phyloP scores from a whole-genome alignment of 73 alveolate species.

The Stentor coeruleus region DNA sequence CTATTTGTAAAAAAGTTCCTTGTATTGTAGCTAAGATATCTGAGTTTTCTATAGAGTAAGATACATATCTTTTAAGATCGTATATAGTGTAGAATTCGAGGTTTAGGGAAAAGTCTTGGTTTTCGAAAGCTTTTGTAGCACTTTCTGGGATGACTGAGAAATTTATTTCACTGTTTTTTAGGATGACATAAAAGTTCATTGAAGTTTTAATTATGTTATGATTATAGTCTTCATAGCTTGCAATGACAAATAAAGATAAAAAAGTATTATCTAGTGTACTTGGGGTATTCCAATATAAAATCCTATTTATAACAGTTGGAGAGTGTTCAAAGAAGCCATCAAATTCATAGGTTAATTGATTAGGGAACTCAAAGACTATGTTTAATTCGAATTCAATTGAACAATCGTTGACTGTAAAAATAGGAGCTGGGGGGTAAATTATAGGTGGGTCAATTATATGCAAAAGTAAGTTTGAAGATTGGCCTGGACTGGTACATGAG shows the following conservation, averaged over 20 bases:
- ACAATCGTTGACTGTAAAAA: not conserved
- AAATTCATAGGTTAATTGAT: not conserved
- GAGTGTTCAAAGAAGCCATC: conserved; percentile 1
- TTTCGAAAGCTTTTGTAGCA: not conserved
- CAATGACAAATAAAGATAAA: not conserved
- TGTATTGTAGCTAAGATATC: too few relatives aligned
- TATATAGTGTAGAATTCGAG: too few relatives aligned
- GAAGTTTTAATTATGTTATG: not conserved
- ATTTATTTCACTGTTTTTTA: too few relatives aligned
- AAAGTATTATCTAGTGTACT: not conserved
- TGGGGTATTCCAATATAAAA: not conserved
- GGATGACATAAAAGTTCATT: not conserved
- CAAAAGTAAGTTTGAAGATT: not conserved
- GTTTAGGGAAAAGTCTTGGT: not conserved
- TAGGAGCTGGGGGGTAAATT: conserved; percentile 1
- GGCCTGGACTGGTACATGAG: not conserved
- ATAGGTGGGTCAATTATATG: not conserved
- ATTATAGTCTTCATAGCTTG: not conserved
- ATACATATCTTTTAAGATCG: too few relatives aligned
- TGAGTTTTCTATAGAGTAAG: too few relatives aligned
- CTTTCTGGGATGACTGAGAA: not conserved
- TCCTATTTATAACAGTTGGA: not conserved
- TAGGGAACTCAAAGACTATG: not conserved
- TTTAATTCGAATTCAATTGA: not conserved
- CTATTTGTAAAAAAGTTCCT: too few relatives aligned